phyloP scores from a whole-genome alignment of 371 early-diverging fungal species.

The Circinella umbellata region DNA sequence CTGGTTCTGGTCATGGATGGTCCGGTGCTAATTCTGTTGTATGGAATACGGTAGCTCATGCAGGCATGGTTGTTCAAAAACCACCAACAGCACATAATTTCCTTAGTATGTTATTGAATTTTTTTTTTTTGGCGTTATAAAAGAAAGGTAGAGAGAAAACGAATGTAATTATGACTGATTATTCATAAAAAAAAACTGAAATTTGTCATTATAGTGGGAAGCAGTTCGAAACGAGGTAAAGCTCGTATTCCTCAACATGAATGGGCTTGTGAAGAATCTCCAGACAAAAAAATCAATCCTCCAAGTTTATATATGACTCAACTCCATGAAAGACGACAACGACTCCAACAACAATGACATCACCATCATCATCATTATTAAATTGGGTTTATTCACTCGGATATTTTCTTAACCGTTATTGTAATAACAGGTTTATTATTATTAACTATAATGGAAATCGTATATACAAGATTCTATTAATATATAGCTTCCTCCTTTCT shows the following conservation, averaged over 20 bases:
- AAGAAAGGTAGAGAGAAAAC: too few relatives aligned
- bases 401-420: too few relatives aligned
- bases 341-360: not conserved
- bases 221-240: constrained; percentile 34
- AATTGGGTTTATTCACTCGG: too few relatives aligned
- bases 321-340: constrained; percentile 31
- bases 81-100: constrained; percentile 51
- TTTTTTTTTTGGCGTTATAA: not conserved
- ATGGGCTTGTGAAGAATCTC: constrained; percentile 53
- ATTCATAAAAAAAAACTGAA: too few relatives aligned
- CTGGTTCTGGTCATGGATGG: constrained; percentile 54
- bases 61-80: constrained; percentile 50
- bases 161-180: too few relatives aligned
- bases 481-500: too few relatives aligned
- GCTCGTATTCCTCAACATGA: constrained; percentile 34
- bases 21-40: constrained; percentile 54
- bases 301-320: constrained; percentile 51
- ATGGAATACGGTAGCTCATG: constrained; percentile 55
- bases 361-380: too few relatives aligned
- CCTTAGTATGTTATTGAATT: constrained; percentile 33
- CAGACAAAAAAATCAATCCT: constrained; percentile 44
- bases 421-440: too few relatives aligned
- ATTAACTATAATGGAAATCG: too few relatives aligned
- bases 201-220: constrained; percentile 24
- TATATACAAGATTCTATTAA: too few relatives aligned